Base-by-base conservation (phyloP, 1,284 basidiomycete species). In the Leccinum pachyderme region DNA sequence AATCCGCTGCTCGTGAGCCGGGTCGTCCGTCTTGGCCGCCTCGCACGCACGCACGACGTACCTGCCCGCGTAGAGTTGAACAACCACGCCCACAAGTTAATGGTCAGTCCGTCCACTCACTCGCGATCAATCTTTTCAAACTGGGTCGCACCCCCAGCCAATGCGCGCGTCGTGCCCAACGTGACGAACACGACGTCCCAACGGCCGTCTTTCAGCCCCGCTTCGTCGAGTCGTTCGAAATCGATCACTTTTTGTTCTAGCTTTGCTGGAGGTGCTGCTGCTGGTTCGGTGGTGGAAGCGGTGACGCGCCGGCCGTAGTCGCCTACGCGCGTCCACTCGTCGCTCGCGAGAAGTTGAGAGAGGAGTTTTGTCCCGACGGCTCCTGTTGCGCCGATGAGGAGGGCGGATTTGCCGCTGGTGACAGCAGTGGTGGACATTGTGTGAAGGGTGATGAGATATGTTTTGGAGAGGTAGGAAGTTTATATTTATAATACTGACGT, bases 81-180 rank as follows among this genome's bases (percentile, higher is more conserved):
- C 18, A 18, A 18, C 18, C 18, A 18, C 18, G 18, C 18, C 18
- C 18, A 1, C 18, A 18, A 18, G 18, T 18, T 18, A 18, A 18
- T 18, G 18, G 18, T 18, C 18, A 18, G 18, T 18, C 18, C 18
- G 18, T 18, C 18, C 4, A 70, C 81, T 55, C 56, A 87, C 86
- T 86, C 86, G 65, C 85, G 74, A 63, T 92, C 90, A 59, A 92
- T 90, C 71, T 81, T 85, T 66, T 87, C 83, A 56, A 91, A 92
- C 3, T 76, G 76, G 24, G 76, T 79, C 1, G 81, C 79, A 57
- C 82, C 80, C 2, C 87, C 88, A 0, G 88, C 89, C n/a, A 45
- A 58, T 15, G 75, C 79, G 28, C 72, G 75, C 11, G 81, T 83
- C 22, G 87, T 89, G 4, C 87, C 87, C n/a, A 90, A 65, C 0